phyloP scores from a whole-genome alignment of 140 eudicot genomes.

The Oenanthe javanica region DNA sequence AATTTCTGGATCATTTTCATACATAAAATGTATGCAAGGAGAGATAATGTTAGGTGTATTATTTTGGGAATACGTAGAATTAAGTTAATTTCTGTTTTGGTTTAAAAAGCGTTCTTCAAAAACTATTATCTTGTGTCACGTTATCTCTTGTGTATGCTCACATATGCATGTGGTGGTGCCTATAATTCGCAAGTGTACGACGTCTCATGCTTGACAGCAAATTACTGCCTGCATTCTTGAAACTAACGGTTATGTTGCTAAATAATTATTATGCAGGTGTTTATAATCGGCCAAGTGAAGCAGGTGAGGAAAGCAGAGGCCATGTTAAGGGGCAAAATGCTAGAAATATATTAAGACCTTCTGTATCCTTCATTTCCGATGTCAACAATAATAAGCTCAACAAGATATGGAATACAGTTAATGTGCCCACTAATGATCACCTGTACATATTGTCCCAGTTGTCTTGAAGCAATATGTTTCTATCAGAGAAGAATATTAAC shows the following conservation, averaged over 20 bases:
- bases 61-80: not conserved
- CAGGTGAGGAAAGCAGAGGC: conserved; percentile 96
- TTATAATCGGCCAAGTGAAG: conserved; percentile 76
- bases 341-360: conserved; percentile 30
- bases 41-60: too few relatives aligned
- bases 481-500: not conserved
- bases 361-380: not conserved
- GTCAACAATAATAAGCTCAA: conserved; percentile 6
- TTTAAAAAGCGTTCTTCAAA: not conserved
- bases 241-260: not conserved
- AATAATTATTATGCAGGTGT: conserved; percentile 37
- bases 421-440: not conserved
- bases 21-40: too few relatives aligned
- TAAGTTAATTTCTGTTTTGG: not conserved
- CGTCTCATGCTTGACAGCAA: not conserved
- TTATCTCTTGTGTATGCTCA: not conserved
- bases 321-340: conserved; percentile 80
- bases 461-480: not conserved
- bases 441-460: not conserved
- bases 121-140: not conserved
- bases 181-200: not conserved
- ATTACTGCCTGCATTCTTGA: not conserved
- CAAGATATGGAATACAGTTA: not conserved
- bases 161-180: not conserved
- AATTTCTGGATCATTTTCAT: too few relatives aligned